Percentiles rank a stretch among this genome's conserved stretches.
Conservation (phyloP, 768 basidiomycete genomes). For the Tricholoma furcatifolium region DNA sequence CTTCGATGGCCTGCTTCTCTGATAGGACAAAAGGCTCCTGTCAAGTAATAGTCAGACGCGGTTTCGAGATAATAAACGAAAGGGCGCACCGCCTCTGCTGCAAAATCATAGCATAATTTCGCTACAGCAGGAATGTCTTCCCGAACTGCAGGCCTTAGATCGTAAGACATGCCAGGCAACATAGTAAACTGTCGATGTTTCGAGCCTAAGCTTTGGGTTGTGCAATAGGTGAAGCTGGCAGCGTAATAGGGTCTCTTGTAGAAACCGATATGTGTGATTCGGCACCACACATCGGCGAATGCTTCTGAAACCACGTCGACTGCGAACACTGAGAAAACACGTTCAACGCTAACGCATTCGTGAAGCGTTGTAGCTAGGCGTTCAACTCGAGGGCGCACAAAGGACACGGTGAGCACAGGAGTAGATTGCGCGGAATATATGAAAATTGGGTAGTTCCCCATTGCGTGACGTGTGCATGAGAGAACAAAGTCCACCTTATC, state of each 20-base stretch:
- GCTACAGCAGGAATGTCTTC: conserved; percentile 4
- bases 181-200: conserved; percentile 4
- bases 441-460: conserved; percentile 14
- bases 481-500: conserved; percentile 5
- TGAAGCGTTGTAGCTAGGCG: conserved; percentile 1
- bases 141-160: conserved; percentile 3
- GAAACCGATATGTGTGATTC: background rate
- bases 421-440: conserved; percentile 2
- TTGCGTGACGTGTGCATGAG: conserved; percentile 7
- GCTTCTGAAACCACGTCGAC: conserved; percentile 1
- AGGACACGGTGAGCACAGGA: background rate
- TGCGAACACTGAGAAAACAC: conserved; percentile 13
- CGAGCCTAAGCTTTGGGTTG: background rate
- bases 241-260: conserved; percentile 9
- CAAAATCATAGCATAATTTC: conserved; percentile 9
- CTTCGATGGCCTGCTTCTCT: conserved; percentile 2
- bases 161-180: conserved; percentile 8
- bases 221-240: conserved; percentile 12
- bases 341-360: background rate
- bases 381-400: conserved; percentile 2
- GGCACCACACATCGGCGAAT: conserved; percentile 6
- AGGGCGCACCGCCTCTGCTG: conserved; percentile 7
- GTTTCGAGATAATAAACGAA: background rate
- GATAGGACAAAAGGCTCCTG: conserved; percentile 10
- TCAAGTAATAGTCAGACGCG: background rate